These are phyloP conservation scores for Capsella bursapastoris DNA, from an alignment of 345 rosid species.

Conservation along the genomic window DNA sequence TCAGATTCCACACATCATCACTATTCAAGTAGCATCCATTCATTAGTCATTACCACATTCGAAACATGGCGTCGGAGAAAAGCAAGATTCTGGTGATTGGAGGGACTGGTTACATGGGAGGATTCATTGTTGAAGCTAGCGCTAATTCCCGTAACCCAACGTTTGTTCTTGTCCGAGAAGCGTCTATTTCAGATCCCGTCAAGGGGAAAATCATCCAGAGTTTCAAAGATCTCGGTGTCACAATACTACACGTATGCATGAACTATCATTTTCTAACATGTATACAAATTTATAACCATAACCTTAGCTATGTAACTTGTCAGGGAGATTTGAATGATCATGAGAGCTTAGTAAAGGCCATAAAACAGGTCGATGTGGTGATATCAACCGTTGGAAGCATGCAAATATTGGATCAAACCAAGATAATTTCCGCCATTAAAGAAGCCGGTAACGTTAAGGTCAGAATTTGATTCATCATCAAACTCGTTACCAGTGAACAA, in stretches of 20 bases:
- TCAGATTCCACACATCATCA: too few relatives aligned
- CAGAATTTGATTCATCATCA: not conserved
- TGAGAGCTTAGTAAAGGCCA: conserved; percentile 44
- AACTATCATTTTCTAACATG: not conserved
- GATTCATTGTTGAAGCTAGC: conserved; percentile 66
- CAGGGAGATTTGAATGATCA: conserved; percentile 48
- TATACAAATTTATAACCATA: not conserved
- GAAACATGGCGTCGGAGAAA: conserved; percentile 45
- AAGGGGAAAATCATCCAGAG: conserved; percentile 56
- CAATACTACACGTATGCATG: conserved; percentile 55
- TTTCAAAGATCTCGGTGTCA: conserved; percentile 65
- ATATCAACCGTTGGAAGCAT: conserved; percentile 39
- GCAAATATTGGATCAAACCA: conserved; percentile 35
- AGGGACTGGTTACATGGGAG: conserved; percentile 80
- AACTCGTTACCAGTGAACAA: not conserved
- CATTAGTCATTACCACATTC: too few relatives aligned
- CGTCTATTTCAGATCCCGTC: conserved; percentile 55
- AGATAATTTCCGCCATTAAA: conserved; percentile 50
- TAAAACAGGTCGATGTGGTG: conserved; percentile 48
- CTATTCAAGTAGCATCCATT: too few relatives aligned
- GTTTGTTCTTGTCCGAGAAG: conserved; percentile 64
- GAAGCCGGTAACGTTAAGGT: conserved; percentile 49
- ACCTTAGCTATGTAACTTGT: not conserved
- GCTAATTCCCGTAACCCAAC: conserved; percentile 63
- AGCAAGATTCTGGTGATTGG: conserved; percentile 74